Evolutionary conservation across 768 basidiomycete species (phyloP), one percentile per base, ranked within the genome.

Genomic region (Stropharia rugosoannulata): DNA sequence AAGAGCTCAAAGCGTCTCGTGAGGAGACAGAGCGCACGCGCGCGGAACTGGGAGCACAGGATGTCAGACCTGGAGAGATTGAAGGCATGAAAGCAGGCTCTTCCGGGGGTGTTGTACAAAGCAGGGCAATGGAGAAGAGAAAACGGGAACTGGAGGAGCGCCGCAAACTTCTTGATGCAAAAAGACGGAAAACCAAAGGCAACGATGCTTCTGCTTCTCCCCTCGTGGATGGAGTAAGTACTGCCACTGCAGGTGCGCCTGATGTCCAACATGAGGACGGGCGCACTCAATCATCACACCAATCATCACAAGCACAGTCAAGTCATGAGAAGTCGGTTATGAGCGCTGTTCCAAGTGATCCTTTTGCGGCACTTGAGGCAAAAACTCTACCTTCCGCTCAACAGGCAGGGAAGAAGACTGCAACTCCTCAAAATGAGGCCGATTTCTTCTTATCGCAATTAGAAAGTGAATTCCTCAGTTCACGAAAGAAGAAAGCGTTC

Each of bases 121-220:
- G 85, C 64, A 72, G 84, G 53, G 84, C 85, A 16, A 75, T 81
- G 76, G 85, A 87, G 70, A 91, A 90, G 71, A 75, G 89, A 63
- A 89, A 87, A 67, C 75, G 85, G 56, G 87, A 90, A 54, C 61
- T 90, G 1, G 90, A 90, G 65, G 87, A 89, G 63, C 73, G 90
- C 61, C 70, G 79, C 51, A 76, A 77, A 61, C 38, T 83, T 57
- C 60, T 91, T 19, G 86, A 88, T 43, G 86, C 85, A 22, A 89
- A 90, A 70, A 77, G 87, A 59, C 76, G 76, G 62, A 92, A 89
- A 56, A 49, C 59, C 42, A 59, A 60, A 37, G 53, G 57, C 27
- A 57, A 51, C 35, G 57, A 49, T 16, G 47, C 54, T 18, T 51
- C 54, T 44, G 38, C 57, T 15, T 13, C 59, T 8, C 51, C 25